A percentile compares a stretch with the other conserved stretches of the same genome.
Conservation (phyloP, 2,329 filamentous ascomycete species). For the Talaromyces marneffei region DNA sequence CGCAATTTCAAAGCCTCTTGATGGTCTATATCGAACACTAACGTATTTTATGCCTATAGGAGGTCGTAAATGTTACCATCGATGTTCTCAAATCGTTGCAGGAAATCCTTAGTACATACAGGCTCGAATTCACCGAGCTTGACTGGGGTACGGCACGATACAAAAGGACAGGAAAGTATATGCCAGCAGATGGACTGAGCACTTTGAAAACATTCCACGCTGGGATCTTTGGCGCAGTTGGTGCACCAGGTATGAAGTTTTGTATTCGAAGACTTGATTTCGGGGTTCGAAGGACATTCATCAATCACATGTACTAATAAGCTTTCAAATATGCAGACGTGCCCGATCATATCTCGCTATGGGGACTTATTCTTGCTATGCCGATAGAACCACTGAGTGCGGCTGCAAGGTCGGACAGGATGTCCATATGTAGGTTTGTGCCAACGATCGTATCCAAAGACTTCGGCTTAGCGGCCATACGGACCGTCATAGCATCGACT, state of each 20-base stretch:
- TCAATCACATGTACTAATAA: neutral
- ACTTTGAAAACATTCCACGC: constrained; percentile 56
- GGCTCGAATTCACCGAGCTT: constrained; percentile 41
- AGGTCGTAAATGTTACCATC: constrained; percentile 55
- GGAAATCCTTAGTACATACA: constrained; percentile 39
- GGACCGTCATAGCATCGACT: constrained; percentile 61
- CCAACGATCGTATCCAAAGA: constrained; percentile 59
- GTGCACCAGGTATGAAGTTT: constrained; percentile 48
- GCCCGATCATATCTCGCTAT: constrained; percentile 62
- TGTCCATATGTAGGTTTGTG: constrained; percentile 56
- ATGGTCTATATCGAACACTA: neutral
- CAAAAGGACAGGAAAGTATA: constrained; percentile 60
- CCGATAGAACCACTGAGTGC: constrained; percentile 47
- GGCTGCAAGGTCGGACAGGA: constrained; percentile 34
- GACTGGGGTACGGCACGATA: constrained; percentile 41
- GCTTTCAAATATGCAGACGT: constrained; percentile 44
- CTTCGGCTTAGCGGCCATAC: constrained; percentile 58
- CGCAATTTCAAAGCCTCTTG: neutral
- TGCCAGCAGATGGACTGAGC: constrained; percentile 56
- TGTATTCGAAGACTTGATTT: neutral
- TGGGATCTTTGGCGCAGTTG: constrained; percentile 64
- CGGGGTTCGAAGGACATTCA: neutral
- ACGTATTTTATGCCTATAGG: constrained; percentile 27
- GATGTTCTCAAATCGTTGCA: constrained; percentile 44
- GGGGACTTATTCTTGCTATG: constrained; percentile 62